Evolutionary conservation across 805 yeast genomes (phyloP).

Genomic region (Kodamaea sagamina): DNA sequence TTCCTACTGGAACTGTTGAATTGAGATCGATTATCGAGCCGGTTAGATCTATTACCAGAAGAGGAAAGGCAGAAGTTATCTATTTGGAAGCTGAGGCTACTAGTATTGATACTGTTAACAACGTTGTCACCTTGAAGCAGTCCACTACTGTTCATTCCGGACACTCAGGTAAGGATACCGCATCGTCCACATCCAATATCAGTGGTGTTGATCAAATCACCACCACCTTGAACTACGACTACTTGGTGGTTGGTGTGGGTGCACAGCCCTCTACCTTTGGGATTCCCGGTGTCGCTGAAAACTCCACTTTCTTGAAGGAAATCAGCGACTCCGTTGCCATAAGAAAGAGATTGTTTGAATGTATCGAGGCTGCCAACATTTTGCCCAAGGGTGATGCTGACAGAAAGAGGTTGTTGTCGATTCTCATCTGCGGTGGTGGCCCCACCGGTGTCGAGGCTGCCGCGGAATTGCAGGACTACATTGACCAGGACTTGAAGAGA

Average conservation of each 20-base stretch:
- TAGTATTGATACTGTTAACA: constrained; percentile 71
- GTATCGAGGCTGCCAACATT: constrained; percentile 84
- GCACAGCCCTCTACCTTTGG: constrained; percentile 94
- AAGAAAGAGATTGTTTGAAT: constrained; percentile 78
- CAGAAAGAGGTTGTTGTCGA: constrained; percentile 79
- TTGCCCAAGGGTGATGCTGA: constrained; percentile 75
- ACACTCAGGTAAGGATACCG: constrained; percentile 52
- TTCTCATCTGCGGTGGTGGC: constrained; percentile 97
- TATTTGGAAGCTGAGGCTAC: constrained; percentile 92
- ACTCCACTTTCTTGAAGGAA: constrained; percentile 88
- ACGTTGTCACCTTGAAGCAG: constrained; percentile 64
- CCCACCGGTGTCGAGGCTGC: constrained; percentile 99
- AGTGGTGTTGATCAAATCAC: constrained; percentile 45
- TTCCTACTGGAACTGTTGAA: constrained; percentile 92
- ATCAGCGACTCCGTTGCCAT: constrained; percentile 84
- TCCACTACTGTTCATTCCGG: constrained; percentile 57
- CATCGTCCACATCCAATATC: constrained; percentile 42
- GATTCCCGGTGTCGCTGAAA: constrained; percentile 88
- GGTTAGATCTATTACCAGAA: constrained; percentile 81
- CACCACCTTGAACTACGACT: constrained; percentile 65
- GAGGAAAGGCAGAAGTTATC: constrained; percentile 71
- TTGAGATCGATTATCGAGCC: constrained; percentile 92
- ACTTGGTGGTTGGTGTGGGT: constrained; percentile 90
- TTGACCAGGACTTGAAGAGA: constrained; percentile 83
- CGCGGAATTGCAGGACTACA: constrained; percentile 93